phyloP scores from a whole-genome alignment of 345 rosid genomes.

The Melastoma malabathricum region DNA sequence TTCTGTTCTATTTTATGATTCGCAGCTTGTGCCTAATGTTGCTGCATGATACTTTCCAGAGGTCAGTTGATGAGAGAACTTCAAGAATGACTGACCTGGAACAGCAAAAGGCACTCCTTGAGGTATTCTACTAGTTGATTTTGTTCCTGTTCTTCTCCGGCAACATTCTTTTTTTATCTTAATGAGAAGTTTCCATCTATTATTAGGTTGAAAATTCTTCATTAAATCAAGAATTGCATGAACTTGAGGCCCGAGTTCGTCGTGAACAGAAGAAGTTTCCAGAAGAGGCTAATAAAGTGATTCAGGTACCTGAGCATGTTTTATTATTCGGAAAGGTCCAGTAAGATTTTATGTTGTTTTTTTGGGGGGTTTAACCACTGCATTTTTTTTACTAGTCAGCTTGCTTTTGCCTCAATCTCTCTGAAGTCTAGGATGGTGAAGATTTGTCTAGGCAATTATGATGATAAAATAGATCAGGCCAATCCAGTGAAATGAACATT shows the following conservation, averaged over 20 bases:
- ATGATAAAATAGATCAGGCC: too few relatives aligned
- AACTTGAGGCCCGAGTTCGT: constrained; percentile 75
- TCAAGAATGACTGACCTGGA: constrained; percentile 79
- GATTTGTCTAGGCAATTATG: too few relatives aligned
- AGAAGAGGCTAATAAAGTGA: constrained; percentile 81
- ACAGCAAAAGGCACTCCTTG: constrained; percentile 85
- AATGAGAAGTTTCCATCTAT: neutral
- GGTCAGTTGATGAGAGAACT: constrained; percentile 87
- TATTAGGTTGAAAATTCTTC: constrained; percentile 76
- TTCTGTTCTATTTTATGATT: neutral
- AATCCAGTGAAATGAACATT: too few relatives aligned
- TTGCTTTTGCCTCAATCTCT: too few relatives aligned
- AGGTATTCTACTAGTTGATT: constrained; percentile 32
- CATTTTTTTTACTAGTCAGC: too few relatives aligned
- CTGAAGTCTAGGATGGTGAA: too few relatives aligned
- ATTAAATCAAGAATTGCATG: constrained; percentile 87
- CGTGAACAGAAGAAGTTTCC: constrained; percentile 82
- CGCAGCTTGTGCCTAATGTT: neutral
- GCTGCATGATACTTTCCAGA: constrained; percentile 22
- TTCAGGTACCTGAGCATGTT: constrained; percentile 49
- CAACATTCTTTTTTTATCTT: constrained; percentile 4
- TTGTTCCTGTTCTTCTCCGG: constrained; percentile 5
- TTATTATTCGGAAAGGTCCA: neutral
- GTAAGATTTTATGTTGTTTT: too few relatives aligned
- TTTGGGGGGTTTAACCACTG: too few relatives aligned